phyloP scores from a whole-genome alignment of 768 basidiomycete species.

The Coprinopsis sp. region DNA sequence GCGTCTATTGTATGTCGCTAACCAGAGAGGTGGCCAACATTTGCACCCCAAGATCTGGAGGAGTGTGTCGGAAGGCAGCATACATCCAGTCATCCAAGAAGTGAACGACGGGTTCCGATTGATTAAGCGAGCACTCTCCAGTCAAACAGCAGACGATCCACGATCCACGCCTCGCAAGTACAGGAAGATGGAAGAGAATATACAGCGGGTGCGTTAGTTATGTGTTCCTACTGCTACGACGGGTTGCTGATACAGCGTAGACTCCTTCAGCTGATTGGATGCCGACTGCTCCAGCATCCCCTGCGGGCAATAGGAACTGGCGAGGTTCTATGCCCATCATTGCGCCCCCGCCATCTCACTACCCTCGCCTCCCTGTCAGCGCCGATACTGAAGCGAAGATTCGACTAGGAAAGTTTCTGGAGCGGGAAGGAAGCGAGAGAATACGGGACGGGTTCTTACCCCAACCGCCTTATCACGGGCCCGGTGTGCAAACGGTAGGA shows the following conservation, averaged over 20 bases:
- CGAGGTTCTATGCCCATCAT: slow-evolving; percentile 41
- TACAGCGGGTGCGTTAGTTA: not conserved
- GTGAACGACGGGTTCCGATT: not conserved
- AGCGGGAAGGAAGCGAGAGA: slow-evolving; percentile 35
- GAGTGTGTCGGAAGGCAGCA: not conserved
- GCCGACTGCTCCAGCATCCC: slow-evolving; percentile 9
- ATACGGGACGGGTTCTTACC: slow-evolving; percentile 31
- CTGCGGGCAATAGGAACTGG: not conserved
- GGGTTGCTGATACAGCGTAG: not conserved
- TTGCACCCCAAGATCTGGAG: not conserved
- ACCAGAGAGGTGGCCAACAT: not conserved
- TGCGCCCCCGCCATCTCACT: slow-evolving; percentile 42
- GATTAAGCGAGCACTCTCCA: slow-evolving; percentile 4
- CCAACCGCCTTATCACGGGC: slow-evolving; percentile 7
- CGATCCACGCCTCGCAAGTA: not conserved
- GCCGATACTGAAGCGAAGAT: slow-evolving; percentile 40
- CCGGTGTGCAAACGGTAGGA: not conserved
- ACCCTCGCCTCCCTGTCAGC: slow-evolving; percentile 28
- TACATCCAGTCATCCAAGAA: not conserved
- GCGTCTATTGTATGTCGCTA: slow-evolving; percentile 1
- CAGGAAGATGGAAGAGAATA: slow-evolving; percentile 1
- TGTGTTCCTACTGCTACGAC: not conserved
- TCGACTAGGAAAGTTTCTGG: slow-evolving; percentile 36
- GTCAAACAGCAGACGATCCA: not conserved
- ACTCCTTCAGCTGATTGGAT: not conserved